Conservation (phyloP, 768 basidiomycete species). For the Mycena rebaudengoi region DNA sequence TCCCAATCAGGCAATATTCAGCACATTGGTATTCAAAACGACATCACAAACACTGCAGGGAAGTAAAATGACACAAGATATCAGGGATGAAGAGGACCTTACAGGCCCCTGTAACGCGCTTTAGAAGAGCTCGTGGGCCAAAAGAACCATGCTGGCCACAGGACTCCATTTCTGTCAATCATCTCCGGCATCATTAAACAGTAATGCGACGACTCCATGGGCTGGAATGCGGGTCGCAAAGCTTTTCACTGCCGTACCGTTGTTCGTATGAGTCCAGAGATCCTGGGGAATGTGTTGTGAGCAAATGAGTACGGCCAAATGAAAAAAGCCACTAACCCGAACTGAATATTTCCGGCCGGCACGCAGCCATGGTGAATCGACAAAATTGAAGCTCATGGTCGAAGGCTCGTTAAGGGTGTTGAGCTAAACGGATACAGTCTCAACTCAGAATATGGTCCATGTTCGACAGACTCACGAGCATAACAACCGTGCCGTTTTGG, state of each 20-base stretch:
- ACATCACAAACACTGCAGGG: no score
- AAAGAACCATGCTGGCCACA: no score
- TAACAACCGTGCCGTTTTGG: slow-evolving; percentile 67
- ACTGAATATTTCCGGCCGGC: slow-evolving; percentile 69
- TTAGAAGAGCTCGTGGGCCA: no score
- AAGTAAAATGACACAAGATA: no score
- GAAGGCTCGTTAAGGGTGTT: slow-evolving; percentile 63
- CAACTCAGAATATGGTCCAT: background rate
- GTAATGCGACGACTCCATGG: slow-evolving; percentile 64
- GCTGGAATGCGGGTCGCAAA: slow-evolving; percentile 58
- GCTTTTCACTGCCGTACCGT: slow-evolving; percentile 61
- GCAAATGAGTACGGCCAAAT: no score
- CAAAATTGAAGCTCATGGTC: slow-evolving; percentile 63
- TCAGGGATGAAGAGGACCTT: no score
- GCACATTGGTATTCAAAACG: no score
- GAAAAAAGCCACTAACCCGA: slow-evolving; percentile 48
- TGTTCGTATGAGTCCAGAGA: slow-evolving; percentile 64
- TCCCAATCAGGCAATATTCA: no score
- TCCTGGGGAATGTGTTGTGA: slow-evolving; percentile 44
- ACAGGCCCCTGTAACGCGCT: no score
- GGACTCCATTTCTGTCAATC: no score
- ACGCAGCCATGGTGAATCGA: slow-evolving; percentile 72
- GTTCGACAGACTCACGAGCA: slow-evolving; percentile 55
- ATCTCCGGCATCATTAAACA: slow-evolving; percentile 59
- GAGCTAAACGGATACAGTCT: slow-evolving; percentile 45